A percentile compares a stretch with the other conserved stretches of the same genome.
Conservation (phyloP, 2,329 filamentous ascomycete species). For the Colletotrichum higginsianum region DNA sequence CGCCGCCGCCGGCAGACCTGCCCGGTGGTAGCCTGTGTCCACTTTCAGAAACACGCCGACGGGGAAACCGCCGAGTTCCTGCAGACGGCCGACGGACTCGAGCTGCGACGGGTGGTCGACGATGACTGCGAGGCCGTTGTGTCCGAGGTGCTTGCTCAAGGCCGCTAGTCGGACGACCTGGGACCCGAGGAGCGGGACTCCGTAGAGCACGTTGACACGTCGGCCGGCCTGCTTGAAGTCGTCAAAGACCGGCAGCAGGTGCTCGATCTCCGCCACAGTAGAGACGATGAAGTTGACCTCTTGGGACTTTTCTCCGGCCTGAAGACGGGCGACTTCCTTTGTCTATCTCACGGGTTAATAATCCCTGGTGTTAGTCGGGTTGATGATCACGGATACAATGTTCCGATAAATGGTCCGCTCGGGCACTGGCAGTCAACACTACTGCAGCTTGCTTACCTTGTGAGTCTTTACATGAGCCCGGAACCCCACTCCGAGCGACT, state of each 20-base stretch:
- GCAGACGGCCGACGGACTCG: conserved; percentile 47
- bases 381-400: too few species aligned
- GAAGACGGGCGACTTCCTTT: conserved; percentile 66
- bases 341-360: conserved; percentile 58
- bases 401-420: not conserved
- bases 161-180: conserved; percentile 63
- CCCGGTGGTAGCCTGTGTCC: conserved; percentile 75
- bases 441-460: conserved; percentile 60
- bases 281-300: conserved; percentile 71
- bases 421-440: not conserved
- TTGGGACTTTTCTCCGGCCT: conserved; percentile 61
- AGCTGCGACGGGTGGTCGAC: conserved; percentile 71
- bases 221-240: conserved; percentile 38
- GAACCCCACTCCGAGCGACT: conserved; percentile 66
- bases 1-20: conserved; percentile 64
- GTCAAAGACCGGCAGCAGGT: conserved; percentile 62
- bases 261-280: conserved; percentile 72
- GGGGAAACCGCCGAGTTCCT: conserved; percentile 48
- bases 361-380: too few species aligned
- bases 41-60: conserved; percentile 71
- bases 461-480: conserved; percentile 77
- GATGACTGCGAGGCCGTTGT: conserved; percentile 65
- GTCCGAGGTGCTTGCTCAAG: conserved; percentile 61
- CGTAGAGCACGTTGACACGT: conserved; percentile 66
- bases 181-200: conserved; percentile 71